These are phyloP conservation scores for Juglanconis juglandina DNA, from an alignment of 2,329 filamentous ascomycete species.

Conservation along the genomic window DNA sequence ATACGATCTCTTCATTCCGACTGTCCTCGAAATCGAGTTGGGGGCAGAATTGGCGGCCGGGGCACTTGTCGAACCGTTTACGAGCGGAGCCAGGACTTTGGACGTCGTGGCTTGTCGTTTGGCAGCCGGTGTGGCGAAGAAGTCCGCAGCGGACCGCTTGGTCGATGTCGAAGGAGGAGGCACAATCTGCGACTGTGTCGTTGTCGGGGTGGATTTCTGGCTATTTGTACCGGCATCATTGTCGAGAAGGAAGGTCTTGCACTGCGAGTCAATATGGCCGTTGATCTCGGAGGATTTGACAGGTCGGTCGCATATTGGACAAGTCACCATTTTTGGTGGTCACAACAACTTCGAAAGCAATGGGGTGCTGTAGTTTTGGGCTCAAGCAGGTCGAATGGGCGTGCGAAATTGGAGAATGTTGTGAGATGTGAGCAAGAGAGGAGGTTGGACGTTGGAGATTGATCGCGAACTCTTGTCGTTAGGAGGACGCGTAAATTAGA, in stretches of 20 bases:
- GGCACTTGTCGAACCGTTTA: constrained; percentile 28
- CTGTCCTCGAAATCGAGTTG: constrained; percentile 22
- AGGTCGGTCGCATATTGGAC: constrained; percentile 74
- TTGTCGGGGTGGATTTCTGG: not conserved
- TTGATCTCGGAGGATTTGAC: constrained; percentile 79
- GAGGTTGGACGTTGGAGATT: too few relatives aligned
- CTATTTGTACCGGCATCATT: constrained; percentile 31
- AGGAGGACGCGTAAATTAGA: too few relatives aligned
- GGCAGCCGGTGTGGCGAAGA: constrained; percentile 60
- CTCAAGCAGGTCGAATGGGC: not conserved
- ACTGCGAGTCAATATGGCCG: constrained; percentile 82
- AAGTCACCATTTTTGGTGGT: constrained; percentile 55
- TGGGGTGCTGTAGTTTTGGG: not conserved
- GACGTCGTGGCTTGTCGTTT: constrained; percentile 47
- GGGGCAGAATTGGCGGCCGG: not conserved
- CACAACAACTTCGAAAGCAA: not conserved
- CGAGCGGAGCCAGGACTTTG: constrained; percentile 30
- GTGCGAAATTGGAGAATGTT: not conserved
- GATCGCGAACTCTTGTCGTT: too few relatives aligned
- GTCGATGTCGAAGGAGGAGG: constrained; percentile 36
- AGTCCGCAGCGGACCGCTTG: constrained; percentile 54
- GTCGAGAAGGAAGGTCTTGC: constrained; percentile 64
- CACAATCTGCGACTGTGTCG: constrained; percentile 14
- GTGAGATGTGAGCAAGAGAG: too few relatives aligned
- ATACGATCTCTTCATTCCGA: constrained; percentile 49